Conservation (phyloP, 345 rosid genomes). For the Erysimum cheiranthoides region DNA sequence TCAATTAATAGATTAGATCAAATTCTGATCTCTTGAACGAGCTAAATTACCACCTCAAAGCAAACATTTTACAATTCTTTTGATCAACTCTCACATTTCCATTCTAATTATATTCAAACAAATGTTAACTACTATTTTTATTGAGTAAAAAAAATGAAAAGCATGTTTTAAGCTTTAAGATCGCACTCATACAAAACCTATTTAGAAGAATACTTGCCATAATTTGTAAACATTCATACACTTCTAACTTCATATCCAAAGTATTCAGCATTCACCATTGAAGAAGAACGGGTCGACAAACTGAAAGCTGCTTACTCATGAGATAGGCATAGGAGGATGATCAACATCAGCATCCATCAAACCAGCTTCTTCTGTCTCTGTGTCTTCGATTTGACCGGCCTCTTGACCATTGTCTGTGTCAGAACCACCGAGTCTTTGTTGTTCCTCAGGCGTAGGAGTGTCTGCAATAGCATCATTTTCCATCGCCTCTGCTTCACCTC, state of each 20-base stretch:
- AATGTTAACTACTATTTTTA: neutral
- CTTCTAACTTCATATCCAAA: slow-evolving; percentile 16
- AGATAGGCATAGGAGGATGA: slow-evolving; percentile 28
- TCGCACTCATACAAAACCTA: neutral
- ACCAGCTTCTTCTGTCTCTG: slow-evolving; percentile 81
- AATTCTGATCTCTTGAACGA: neutral
- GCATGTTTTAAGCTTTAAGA: neutral
- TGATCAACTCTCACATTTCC: too few relatives aligned
- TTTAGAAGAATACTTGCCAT: neutral
- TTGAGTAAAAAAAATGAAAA: neutral
- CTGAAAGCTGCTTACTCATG: slow-evolving; percentile 19
- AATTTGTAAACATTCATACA: slow-evolving; percentile 10
- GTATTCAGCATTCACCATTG: neutral
- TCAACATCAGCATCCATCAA: slow-evolving; percentile 42
- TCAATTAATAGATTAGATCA: too few relatives aligned
- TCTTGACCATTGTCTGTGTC: slow-evolving; percentile 78
- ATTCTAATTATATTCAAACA: neutral
- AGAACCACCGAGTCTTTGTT: slow-evolving; percentile 73
- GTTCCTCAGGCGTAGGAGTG: slow-evolving; percentile 74
- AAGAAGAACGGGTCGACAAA: slow-evolving; percentile 23
- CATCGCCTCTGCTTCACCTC: slow-evolving; percentile 66
- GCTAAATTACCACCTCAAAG: too few relatives aligned
- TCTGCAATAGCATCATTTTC: slow-evolving; percentile 60
- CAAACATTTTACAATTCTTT: too few relatives aligned
- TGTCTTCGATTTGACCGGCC: slow-evolving; percentile 75